Base-by-base conservation (phyloP, 1,284 basidiomycete species). In the Cryptococcus sp. region DNA sequence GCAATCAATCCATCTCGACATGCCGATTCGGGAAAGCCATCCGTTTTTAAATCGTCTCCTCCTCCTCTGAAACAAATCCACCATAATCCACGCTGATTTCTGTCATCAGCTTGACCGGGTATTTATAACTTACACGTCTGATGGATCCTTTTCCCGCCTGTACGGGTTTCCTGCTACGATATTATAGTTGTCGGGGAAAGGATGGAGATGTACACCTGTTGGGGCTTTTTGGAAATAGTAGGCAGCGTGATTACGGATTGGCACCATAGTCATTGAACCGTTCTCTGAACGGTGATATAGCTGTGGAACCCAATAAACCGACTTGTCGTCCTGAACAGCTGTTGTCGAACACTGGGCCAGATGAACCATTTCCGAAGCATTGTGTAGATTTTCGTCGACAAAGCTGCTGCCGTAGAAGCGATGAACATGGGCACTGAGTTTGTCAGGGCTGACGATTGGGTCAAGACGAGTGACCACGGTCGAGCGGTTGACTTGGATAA, bases 141-240 rank as follows among this genome's bases (percentile, higher is more conserved):
- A 16, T 9, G 46, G 13, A 41, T 62, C 59, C 34, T 53, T 44
- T 18, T 39, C 43, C 19, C 60, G 41, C 11, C 57, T 43, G 40
- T 50, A 46, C 9, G 60, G 60, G 31, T 60, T 23, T 10, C 60
- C 57, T 7, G 50, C 57, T 4, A 62, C 57, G 24, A 60, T 31
- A 22, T 62, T 62, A 37, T 57, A 62, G 40, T 62, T 62, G 54
- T 62, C 60, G 2, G 57, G 60, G 43, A 60, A 63, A 2, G 59
- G 54, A 45, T 59, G 56, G 31, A 61, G 55, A 3, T 56, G 50
- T 19, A 50, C 49, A 23, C 61, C 61, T 4, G 54, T 60, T 2
- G 56, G 59, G 18, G 61, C 59, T 32, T 63, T 63, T 25, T 53
- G 54, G 36, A 62, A 63, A 42, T 61, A 63, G 45, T 63, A 61